phyloP scores from a whole-genome alignment of 2,329 filamentous ascomycete species.

The Arachnopeziza araneosa region DNA sequence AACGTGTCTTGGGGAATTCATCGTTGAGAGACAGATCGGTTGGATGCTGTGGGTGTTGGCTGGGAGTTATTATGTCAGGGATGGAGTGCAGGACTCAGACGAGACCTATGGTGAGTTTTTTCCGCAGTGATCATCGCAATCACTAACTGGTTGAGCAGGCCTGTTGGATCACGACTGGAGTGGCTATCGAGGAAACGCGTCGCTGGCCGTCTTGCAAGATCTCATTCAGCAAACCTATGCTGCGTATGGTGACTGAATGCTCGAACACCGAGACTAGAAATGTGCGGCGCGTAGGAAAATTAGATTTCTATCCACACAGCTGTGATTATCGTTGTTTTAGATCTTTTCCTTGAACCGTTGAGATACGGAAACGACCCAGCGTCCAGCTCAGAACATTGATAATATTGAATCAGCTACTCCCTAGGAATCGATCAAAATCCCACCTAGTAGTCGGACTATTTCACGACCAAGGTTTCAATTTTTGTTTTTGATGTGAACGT shows the following conservation, averaged over 20 bases:
- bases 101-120: conserved; percentile 47
- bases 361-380: too few species aligned
- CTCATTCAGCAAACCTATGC: conserved; percentile 8
- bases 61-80: conserved; percentile 51
- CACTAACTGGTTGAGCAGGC: conserved; percentile 1
- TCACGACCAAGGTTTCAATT: too few species aligned
- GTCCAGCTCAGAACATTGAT: too few species aligned
- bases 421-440: too few species aligned
- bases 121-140: neutral
- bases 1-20: conserved; percentile 41
- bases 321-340: too few species aligned
- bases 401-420: too few species aligned
- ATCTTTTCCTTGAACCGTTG: too few species aligned
- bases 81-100: conserved; percentile 47
- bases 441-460: too few species aligned
- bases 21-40: conserved; percentile 34
- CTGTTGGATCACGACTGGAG: conserved; percentile 13
- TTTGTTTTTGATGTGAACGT: too few species aligned
- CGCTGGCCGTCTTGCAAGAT: conserved; percentile 4
- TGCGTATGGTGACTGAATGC: conserved; percentile 5
- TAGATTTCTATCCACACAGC: too few species aligned
- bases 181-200: conserved; percentile 7
- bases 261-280: too few species aligned
- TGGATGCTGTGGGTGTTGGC: conserved; percentile 55
- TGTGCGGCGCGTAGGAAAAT: too few species aligned